Percentiles rank a stretch among this genome's conserved stretches.
Evolutionary conservation across 2,329 filamentous ascomycete species (phyloP).

Genomic region (Aspergillus sp.): DNA sequence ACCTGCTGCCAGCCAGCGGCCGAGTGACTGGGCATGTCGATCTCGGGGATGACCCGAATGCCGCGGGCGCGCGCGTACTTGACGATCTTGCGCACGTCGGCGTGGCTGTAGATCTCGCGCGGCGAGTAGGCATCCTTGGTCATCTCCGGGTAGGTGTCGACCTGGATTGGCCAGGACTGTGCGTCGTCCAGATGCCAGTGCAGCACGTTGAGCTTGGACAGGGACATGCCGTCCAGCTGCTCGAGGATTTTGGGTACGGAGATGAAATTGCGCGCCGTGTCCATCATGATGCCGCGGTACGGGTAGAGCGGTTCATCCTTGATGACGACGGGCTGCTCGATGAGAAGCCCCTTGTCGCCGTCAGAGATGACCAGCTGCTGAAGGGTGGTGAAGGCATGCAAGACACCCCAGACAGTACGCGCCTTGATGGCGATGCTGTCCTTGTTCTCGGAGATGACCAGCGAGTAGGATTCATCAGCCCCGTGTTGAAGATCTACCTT

Average conservation of each 20-base stretch:
- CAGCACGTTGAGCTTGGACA: conserved; percentile 58
- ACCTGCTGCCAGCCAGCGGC: conserved; percentile 57
- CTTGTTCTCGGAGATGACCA: conserved; percentile 44
- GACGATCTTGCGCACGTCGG: conserved; percentile 46
- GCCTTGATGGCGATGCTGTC: conserved; percentile 47
- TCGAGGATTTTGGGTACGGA: conserved; percentile 52
- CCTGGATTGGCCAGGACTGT: conserved; percentile 57
- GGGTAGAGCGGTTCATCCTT: conserved; percentile 53
- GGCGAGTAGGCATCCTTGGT: conserved; percentile 55
- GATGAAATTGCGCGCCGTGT: conserved; percentile 57
- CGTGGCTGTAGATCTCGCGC: conserved; percentile 48
- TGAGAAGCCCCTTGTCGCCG: conserved; percentile 44
- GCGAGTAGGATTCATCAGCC: conserved; percentile 57
- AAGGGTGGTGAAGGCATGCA: conserved; percentile 58
- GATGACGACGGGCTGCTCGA: conserved; percentile 56
- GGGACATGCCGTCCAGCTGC: conserved; percentile 55
- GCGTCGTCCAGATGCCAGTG: conserved; percentile 59
- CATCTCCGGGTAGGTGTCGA: conserved; percentile 53
- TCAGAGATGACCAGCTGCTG: conserved; percentile 56
- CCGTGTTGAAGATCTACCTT: conserved; percentile 54
- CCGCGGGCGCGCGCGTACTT: conserved; percentile 54
- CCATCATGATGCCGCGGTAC: conserved; percentile 57
- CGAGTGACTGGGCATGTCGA: conserved; percentile 63
- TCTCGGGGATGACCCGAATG: conserved; percentile 61
- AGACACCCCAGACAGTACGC: conserved; percentile 54